phyloP scores from a whole-genome alignment of 768 basidiomycete species.

The Boletellus ananiceps region DNA sequence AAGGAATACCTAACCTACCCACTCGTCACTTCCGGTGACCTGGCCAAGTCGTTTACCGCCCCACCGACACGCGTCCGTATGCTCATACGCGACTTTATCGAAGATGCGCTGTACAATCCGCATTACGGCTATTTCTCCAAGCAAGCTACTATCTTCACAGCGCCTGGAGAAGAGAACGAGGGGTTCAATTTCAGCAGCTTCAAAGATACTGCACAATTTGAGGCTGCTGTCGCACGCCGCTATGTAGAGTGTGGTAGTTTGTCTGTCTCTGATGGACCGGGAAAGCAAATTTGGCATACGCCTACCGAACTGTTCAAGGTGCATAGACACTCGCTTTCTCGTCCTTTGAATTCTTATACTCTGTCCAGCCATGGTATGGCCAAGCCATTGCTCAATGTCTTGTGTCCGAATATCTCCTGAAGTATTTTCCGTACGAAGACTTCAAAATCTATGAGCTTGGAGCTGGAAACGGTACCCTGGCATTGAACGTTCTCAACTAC shows the following conservation, averaged over 20 bases:
- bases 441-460: conserved; percentile 96
- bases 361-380: conserved; percentile 84
- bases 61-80: conserved; percentile 86
- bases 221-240: conserved; percentile 70
- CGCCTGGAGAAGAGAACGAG: conserved; percentile 38
- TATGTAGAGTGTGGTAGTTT: conserved; percentile 71
- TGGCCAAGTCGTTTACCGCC: conserved; percentile 44
- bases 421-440: conserved; percentile 95
- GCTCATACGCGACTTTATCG: conserved; percentile 94
- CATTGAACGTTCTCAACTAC: conserved; percentile 81
- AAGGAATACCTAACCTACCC: conserved; percentile 46
- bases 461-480: conserved; percentile 95
- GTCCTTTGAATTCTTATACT: conserved; percentile 6
- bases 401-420: conserved; percentile 86
- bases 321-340: background rate
- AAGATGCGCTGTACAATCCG: conserved; percentile 95
- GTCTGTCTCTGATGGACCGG: conserved; percentile 56
- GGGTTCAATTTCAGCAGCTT: conserved; percentile 66
- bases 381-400: conserved; percentile 86
- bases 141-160: conserved; percentile 85
- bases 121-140: conserved; percentile 96
- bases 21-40: conserved; percentile 66
- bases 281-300: conserved; percentile 96
- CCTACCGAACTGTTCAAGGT: conserved; percentile 98
- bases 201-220: conserved; percentile 69